Evolutionary conservation across 2,329 filamentous ascomycete species (phyloP), one percentile per base, ranked within the genome.

Genomic region (Cladosporium oxysporum): DNA sequence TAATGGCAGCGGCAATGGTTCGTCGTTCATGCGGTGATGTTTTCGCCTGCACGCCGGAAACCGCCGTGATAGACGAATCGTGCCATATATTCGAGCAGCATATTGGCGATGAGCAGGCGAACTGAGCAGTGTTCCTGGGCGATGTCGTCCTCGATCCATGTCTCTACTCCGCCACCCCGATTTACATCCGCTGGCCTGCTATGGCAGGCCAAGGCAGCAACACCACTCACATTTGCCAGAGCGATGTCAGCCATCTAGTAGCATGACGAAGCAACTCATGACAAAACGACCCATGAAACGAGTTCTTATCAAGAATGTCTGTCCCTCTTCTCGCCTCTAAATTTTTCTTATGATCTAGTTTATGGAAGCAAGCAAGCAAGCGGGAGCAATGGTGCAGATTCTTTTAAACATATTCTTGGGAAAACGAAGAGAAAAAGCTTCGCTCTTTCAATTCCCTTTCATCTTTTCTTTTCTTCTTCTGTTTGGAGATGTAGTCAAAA

Each of bases 1-100:
- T 14, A 68, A 63, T 18, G 66, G 66, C 11, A 52, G 66, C 26
- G 67, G 57, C 23, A 37, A n/a, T 55, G 29, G 52, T 10, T 47
- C 41, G 10, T 47, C 41, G 3, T 47, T 47, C 41, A 47, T 47
- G 41, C 2, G 41, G 41, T 47, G 41, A 47, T 21, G 10, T n/a
- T 47, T 2, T 16, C 41, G 21, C 4, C 14, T 1, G 18, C 41
- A 21, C 14, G 8, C 5, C 41, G 41, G n/a, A 0, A 21, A 47
- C 3, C 10, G 41, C 10, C n/a, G n/a, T 21, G n/a, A 47, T 2
- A 21, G 12, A 11, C n/a, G 41, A 47, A 8, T n/a, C 3, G 5
- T 21, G n/a, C n/a, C 2, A 47, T 1, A 21, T 12, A 11, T 8
- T 21, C 8, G n/a, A 5, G 0, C 8, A 11, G 41, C 41, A 47